Percentiles rank a stretch among this genome's conserved stretches.
Conservation (phyloP, 2,329 filamentous ascomycete genomes). For the Alternaria solani region DNA sequence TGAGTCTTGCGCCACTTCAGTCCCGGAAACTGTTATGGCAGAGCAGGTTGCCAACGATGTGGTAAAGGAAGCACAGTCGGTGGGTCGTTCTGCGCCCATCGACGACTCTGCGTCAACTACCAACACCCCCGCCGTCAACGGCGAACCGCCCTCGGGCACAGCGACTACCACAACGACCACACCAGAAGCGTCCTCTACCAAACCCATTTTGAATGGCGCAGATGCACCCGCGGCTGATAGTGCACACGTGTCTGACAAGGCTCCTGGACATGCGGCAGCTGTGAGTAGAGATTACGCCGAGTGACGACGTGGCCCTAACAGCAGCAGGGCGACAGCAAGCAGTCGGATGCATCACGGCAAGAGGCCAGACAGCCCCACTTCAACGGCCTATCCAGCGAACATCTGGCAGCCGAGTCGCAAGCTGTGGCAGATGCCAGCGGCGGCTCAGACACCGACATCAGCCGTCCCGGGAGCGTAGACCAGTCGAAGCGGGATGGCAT, state of each 20-base stretch:
- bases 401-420: constrained; percentile 44
- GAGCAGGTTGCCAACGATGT: constrained; percentile 74
- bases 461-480: constrained; percentile 62
- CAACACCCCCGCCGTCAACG: constrained; percentile 62
- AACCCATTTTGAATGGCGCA: constrained; percentile 34
- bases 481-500: constrained; percentile 65
- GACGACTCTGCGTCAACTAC: constrained; percentile 70
- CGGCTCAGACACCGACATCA: constrained; percentile 79
- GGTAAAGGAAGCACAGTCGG: constrained; percentile 75
- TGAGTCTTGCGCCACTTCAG: constrained; percentile 49
- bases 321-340: constrained; percentile 24
- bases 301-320: constrained; percentile 24
- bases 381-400: constrained; percentile 49
- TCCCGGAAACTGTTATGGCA: constrained; percentile 73
- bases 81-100: constrained; percentile 69
- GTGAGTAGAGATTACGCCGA: constrained; percentile 30
- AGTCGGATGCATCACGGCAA: constrained; percentile 17
- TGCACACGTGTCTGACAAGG: constrained; percentile 29
- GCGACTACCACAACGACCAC: constrained; percentile 40
- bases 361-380: constrained; percentile 38
- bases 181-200: constrained; percentile 50
- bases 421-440: constrained; percentile 73
- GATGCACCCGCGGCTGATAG: constrained; percentile 26
- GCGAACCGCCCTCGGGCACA: constrained; percentile 52
- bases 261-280: constrained; percentile 20